phyloP scores from a whole-genome alignment of 2,329 filamentous ascomycete species.

The Neofusicoccum sp. region DNA sequence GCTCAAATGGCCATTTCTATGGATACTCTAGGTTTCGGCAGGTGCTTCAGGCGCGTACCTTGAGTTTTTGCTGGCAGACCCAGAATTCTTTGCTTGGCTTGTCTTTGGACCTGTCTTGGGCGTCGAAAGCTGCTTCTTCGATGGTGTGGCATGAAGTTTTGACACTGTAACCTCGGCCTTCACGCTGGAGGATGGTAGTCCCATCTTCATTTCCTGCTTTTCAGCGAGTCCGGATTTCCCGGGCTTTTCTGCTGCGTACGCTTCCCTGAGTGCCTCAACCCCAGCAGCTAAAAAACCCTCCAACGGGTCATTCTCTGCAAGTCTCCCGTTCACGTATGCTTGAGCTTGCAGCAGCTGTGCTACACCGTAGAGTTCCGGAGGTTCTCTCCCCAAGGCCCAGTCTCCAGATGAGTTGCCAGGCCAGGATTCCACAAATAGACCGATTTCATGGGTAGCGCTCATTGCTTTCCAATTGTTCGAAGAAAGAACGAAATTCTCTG shows the following conservation, averaged over 20 bases:
- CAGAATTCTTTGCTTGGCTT: not conserved
- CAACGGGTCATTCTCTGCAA: slow-evolving; percentile 24
- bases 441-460: slow-evolving; percentile 74
- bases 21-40: no score
- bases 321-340: slow-evolving; percentile 50
- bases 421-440: slow-evolving; percentile 70
- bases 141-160: not conserved
- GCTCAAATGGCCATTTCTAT: no score
- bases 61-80: not conserved
- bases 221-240: slow-evolving; percentile 29
- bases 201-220: slow-evolving; percentile 32
- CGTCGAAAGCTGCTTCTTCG: not conserved
- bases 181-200: slow-evolving; percentile 45
- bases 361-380: slow-evolving; percentile 59
- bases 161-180: slow-evolving; percentile 12
- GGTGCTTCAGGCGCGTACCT: not conserved
- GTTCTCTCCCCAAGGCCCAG: slow-evolving; percentile 65
- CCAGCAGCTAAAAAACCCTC: slow-evolving; percentile 31
- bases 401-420: slow-evolving; percentile 60
- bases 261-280: slow-evolving; percentile 18
- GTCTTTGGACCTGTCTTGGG: not conserved
- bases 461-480: slow-evolving; percentile 69
- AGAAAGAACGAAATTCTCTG: slow-evolving; percentile 56
- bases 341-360: slow-evolving; percentile 61
- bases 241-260: slow-evolving; percentile 26